Base-by-base conservation (phyloP, 2,329 filamentous ascomycete genomes). In the Colletotrichum orbiculare region DNA sequence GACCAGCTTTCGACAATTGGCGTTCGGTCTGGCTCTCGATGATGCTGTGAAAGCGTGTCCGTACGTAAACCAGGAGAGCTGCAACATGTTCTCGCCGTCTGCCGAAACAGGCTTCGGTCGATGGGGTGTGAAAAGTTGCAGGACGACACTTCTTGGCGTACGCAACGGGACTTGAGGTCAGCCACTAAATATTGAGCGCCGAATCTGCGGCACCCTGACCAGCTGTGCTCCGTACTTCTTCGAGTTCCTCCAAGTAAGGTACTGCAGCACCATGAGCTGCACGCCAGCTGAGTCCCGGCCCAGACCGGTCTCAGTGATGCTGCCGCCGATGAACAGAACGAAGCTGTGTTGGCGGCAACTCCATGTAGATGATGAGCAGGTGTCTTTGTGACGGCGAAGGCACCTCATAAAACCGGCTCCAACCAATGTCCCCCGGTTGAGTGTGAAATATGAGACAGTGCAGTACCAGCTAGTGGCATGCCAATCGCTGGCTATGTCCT, bases 181-280 rank as follows among this genome's bases (percentile, higher is more conserved):
- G 48, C 50, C 62, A 53, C 56, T 56, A 37, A 49, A 47, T 42
- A 42, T 17, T 45, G 45, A 13, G 57, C 62, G 41, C 62, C 58
- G 37, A 46, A 57, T 52, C 57, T 50, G 49, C 57, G 25, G 45
- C 54, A 33, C 39, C 13, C 39, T 41, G 52, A 47, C 17, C 15
- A 49, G n/a, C 10, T 17, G 46, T 38, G 41, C 50, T 61, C 10
- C 15, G 46, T 38, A 42, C 50, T 56, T 47, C 57, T 56, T 41
- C 12, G 33, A 41, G 13, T 45, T 11, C 34, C 55, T 59, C 62
- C 46, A 62, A 62, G 62, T 64, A 61, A 64, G 62, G 62, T 55
- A 65, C 61, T 50, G 57, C 50, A 35, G 47, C 56, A 17, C 50
- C 35, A 49, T 45, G 35, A 48, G 46, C 61, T 54, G 45, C 52